A percentile compares a stretch with the other conserved stretches of the same genome.
Evolutionary conservation across 495 filamentous ascomycete genomes (phyloP).

Genomic region (Niebla homalea): DNA sequence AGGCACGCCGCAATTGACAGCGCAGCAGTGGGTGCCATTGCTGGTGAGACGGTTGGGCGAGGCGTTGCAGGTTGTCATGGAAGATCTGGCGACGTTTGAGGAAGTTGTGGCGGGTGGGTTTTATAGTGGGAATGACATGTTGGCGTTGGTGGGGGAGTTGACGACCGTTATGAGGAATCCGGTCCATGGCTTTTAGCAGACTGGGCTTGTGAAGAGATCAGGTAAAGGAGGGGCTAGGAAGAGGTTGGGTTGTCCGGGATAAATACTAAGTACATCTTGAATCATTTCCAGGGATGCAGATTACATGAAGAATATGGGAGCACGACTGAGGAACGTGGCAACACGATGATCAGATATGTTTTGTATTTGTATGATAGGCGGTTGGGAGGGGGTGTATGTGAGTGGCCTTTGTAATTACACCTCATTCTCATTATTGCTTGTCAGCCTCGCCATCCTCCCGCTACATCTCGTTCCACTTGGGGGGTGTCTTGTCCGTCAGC

Average conservation of each 20-base stretch:
- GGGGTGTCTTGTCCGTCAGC: slow-evolving; percentile 9
- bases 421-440: no score
- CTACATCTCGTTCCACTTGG: background rate
- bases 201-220: background rate
- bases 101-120: background rate
- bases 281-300: no score
- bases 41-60: background rate
- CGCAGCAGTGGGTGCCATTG: background rate
- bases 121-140: background rate
- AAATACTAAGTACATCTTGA: no score
- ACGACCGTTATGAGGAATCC: background rate
- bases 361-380: no score
- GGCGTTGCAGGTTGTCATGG: background rate
- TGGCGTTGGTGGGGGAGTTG: background rate
- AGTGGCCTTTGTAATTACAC: no score
- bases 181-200: background rate
- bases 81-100: background rate
- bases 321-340: no score
- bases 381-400: no score
- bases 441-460: background rate
- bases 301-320: no score
- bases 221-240: no score
- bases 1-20: background rate
- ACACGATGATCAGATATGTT: no score
- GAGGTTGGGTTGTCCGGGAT: no score